phyloP scores from a whole-genome alignment of 768 basidiomycete species.

The Wakefieldia striispora region DNA sequence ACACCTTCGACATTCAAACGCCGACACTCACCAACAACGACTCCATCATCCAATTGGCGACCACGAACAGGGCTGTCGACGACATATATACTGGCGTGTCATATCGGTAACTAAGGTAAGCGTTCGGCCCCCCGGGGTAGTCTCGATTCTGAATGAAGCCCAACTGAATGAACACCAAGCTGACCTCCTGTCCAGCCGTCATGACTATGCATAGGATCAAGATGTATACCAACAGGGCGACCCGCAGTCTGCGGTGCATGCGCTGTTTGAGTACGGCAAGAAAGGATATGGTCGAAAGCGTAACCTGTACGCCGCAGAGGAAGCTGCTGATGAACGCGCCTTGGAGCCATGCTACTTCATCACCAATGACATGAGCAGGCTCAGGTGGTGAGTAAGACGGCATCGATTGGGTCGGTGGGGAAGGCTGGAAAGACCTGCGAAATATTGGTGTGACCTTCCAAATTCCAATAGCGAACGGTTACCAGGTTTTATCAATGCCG shows the following conservation, averaged over 20 bases:
- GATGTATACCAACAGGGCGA: slow-evolving; percentile 16
- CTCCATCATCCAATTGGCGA: slow-evolving; percentile 24
- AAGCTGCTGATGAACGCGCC: slow-evolving; percentile 21
- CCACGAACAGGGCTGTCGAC: slow-evolving; percentile 12
- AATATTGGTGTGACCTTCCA: slow-evolving; percentile 2
- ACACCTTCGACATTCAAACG: neutral
- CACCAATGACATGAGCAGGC: neutral
- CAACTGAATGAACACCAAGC: slow-evolving; percentile 14
- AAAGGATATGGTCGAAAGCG: slow-evolving; percentile 20
- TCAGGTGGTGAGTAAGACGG: neutral
- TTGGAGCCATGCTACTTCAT: slow-evolving; percentile 21
- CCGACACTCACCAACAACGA: slow-evolving; percentile 16
- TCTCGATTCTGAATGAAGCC: slow-evolving; percentile 12
- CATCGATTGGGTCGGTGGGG: slow-evolving; percentile 5
- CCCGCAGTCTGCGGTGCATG: slow-evolving; percentile 8
- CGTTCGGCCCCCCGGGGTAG: slow-evolving; percentile 16
- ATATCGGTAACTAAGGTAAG: neutral
- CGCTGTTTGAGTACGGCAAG: slow-evolving; percentile 14
- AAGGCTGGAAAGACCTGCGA: slow-evolving; percentile 1
- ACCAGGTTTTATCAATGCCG: slow-evolving; percentile 4
- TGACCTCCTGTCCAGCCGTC: slow-evolving; percentile 15
- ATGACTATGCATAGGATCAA: slow-evolving; percentile 8
- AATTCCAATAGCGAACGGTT: neutral
- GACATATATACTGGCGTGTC: neutral
- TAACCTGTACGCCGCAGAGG: slow-evolving; percentile 19